Conservation (phyloP, 306 rosid species). For the Corylus heterophylla region DNA sequence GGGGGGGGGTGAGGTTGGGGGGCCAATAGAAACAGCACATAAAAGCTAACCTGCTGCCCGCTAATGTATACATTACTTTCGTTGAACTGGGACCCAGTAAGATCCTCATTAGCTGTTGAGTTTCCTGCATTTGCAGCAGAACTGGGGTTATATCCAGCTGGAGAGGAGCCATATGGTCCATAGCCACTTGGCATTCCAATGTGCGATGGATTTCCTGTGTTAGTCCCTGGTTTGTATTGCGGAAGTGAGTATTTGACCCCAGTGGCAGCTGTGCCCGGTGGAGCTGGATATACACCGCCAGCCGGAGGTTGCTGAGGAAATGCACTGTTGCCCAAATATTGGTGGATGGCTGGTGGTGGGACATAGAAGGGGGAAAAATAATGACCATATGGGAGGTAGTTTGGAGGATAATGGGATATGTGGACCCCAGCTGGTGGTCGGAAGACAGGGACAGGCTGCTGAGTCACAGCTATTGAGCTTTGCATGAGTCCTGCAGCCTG, state of each 20-base stretch:
- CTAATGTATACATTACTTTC: conserved; percentile 78
- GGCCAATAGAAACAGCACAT: conserved; percentile 11
- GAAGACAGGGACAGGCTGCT: conserved; percentile 85
- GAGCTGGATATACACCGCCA: conserved; percentile 74
- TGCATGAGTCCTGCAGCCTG: conserved; percentile 94
- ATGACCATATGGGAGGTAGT: conserved; percentile 85
- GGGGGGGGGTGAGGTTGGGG: background rate
- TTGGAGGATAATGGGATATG: conserved; percentile 82
- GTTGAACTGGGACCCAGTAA: conserved; percentile 78
- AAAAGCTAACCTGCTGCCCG: conserved; percentile 80
- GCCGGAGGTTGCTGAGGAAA: conserved; percentile 94
- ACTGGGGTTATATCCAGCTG: conserved; percentile 76
- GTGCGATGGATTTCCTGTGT: conserved; percentile 72
- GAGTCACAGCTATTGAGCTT: conserved; percentile 80
- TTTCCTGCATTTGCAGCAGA: conserved; percentile 68
- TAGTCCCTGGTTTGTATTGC: conserved; percentile 77
- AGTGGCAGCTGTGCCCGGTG: conserved; percentile 59
- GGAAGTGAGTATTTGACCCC: conserved; percentile 89
- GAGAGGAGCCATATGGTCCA: conserved; percentile 83
- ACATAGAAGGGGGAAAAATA: conserved; percentile 79
- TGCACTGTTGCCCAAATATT: conserved; percentile 80
- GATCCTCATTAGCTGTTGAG: conserved; percentile 74
- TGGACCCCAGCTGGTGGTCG: conserved; percentile 84
- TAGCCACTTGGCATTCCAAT: conserved; percentile 76
- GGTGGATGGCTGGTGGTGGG: conserved; percentile 88